Conservation (phyloP, 1,139 yeast species). For the Hansenula sp. region DNA sequence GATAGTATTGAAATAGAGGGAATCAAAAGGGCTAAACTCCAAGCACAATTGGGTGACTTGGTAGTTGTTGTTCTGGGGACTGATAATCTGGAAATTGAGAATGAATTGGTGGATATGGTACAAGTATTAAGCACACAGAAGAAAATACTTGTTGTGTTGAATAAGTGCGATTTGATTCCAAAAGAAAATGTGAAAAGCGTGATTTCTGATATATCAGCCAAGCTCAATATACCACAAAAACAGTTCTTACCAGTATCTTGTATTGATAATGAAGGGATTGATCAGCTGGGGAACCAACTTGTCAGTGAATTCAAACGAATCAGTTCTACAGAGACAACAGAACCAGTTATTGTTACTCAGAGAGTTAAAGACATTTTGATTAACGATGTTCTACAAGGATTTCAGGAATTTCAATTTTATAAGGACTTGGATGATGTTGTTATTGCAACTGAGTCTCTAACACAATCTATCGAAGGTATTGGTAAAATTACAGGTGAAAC, state of each 20-base stretch:
- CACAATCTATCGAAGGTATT: constrained; percentile 76
- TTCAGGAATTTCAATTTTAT: constrained; percentile 52
- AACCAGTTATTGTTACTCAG: constrained; percentile 67
- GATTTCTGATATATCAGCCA: constrained; percentile 19
- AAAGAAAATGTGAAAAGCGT: constrained; percentile 21
- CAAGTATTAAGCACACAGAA: constrained; percentile 26
- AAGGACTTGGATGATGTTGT: constrained; percentile 65
- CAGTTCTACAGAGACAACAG: constrained; percentile 42
- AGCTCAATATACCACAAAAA: constrained; percentile 23
- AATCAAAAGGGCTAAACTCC: constrained; percentile 64
- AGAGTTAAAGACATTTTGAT: constrained; percentile 69
- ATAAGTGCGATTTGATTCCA: constrained; percentile 56
- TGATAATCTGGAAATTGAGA: constrained; percentile 24
- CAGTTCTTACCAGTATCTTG: constrained; percentile 60
- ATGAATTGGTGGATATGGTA: constrained; percentile 35
- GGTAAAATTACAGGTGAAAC: constrained; percentile 90
- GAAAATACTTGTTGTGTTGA: constrained; percentile 43
- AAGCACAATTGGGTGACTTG: constrained; percentile 57
- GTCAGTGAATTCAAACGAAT: constrained; percentile 44
- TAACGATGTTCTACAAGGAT: constrained; percentile 71
- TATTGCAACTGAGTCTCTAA: constrained; percentile 73
- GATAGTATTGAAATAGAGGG: constrained; percentile 80
- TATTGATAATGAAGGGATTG: constrained; percentile 49
- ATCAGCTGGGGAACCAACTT: constrained; percentile 34
- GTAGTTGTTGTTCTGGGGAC: constrained; percentile 51